These are phyloP conservation scores for Eremochloa ophiuroides DNA, from an alignment of 176 grass and related monocot species.

Conservation along the genomic window DNA sequence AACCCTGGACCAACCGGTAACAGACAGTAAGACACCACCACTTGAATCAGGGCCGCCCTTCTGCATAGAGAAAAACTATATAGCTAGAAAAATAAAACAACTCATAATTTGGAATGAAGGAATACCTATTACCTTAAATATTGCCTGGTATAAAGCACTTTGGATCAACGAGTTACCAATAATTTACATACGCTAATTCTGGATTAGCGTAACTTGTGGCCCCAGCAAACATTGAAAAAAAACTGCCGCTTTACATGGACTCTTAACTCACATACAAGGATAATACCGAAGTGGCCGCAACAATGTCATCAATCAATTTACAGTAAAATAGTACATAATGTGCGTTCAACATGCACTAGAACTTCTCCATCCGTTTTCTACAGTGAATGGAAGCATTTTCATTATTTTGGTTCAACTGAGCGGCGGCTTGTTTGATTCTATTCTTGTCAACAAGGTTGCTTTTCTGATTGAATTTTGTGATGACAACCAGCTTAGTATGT, in stretches of 20 bases:
- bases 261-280: slow-evolving; percentile 21
- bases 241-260: background rate
- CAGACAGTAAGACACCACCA: too few species aligned
- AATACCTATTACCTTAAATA: background rate
- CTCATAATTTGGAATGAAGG: too few species aligned
- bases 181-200: background rate
- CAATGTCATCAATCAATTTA: background rate
- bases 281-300: background rate
- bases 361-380: background rate
- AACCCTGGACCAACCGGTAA: too few species aligned
- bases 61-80: too few species aligned
- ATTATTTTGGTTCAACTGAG: background rate
- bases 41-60: too few species aligned
- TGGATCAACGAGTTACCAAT: background rate
- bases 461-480: background rate
- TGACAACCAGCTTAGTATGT: background rate
- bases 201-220: slow-evolving; percentile 11
- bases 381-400: too few species aligned
- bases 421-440: slow-evolving; percentile 15
- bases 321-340: background rate
- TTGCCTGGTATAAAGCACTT: background rate
- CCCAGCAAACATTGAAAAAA: background rate
- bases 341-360: slow-evolving; percentile 8
- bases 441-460: background rate
- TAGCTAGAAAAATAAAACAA: too few species aligned